Evolutionary conservation across 1,284 basidiomycete genomes (phyloP), one percentile per base, ranked within the genome.

Genomic region (Tilletia caries): DNA sequence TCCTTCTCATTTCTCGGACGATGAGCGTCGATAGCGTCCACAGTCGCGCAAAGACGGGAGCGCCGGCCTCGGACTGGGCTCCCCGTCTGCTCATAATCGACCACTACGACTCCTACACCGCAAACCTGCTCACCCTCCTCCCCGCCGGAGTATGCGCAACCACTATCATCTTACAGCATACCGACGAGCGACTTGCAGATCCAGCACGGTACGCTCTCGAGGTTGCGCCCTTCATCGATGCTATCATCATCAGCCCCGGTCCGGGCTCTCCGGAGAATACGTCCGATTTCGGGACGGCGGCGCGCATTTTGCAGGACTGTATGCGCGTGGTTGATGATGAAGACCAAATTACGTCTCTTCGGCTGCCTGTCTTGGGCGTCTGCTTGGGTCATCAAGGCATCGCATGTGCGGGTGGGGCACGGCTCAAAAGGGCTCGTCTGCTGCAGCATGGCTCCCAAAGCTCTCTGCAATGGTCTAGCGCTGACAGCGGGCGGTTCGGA

Each of bases 361-460:
- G 86, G 41, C 69, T 91, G 1, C 92, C 92, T 0, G 87, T 92
- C 52, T 91, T 95, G 71, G 92, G 92, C 1, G 90, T 98, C 2
- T 98, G 95, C 79, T 87, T 98, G 13, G 95, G 95, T 0, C 88
- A 95, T 68, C 95, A 98, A 83, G 95, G 93, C 70, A 87, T 98
- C 43, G 91, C 89, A 0, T 86, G 91, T 8, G 90, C 90, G 66
- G 89, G 88, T 74, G 93, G 93, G 13, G 93, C 89, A 0, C 67
- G 65, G 15, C 71, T 80, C 32, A 70, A 65, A 2, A 71, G 75
- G 8, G 69, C 77, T 52, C 44, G 54, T 48, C 70, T 70, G 54
- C 68, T 79, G 32, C 70, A 76, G 0, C 80, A 82, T 68, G 81
- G 80, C 2, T 70, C 75, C 12, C 70, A 69, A 33, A 77, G 76